A percentile compares a stretch with the other conserved stretches of the same genome.
Conservation (phyloP, 2,329 filamentous ascomycete genomes). For the Apiospora kogelbergensis region DNA sequence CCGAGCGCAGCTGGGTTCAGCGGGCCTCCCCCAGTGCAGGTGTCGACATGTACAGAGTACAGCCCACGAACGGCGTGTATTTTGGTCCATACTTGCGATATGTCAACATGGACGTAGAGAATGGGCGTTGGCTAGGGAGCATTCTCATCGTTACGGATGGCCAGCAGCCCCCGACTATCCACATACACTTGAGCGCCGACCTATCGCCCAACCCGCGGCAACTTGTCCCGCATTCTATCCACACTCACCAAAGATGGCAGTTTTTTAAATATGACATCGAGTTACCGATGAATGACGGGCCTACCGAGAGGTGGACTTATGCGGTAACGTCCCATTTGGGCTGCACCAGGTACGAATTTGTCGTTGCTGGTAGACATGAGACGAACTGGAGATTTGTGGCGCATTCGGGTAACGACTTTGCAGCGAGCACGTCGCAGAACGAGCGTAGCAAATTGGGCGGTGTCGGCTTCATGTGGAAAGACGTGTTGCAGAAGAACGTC, state of each 20-base stretch:
- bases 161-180: constrained; percentile 90
- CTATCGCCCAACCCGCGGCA: constrained; percentile 91
- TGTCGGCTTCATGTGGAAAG: constrained; percentile 97
- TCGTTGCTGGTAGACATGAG: constrained; percentile 87
- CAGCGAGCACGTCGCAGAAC: constrained; percentile 79
- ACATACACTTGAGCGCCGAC: constrained; percentile 87
- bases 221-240: constrained; percentile 77
- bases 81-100: constrained; percentile 96
- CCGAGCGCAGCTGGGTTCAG: constrained; percentile 81
- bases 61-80: constrained; percentile 94
- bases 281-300: constrained; percentile 81
- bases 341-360: constrained; percentile 97
- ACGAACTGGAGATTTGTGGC: constrained; percentile 94
- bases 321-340: constrained; percentile 95
- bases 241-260: constrained; percentile 87
- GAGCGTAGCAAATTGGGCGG: constrained; percentile 86
- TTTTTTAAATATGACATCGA: constrained; percentile 96
- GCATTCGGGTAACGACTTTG: constrained; percentile 95
- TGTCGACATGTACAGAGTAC: constrained; percentile 90
- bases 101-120: constrained; percentile 94
- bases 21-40: constrained; percentile 87
- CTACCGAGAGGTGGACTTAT: constrained; percentile 90
- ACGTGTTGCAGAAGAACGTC: constrained; percentile 94
- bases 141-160: constrained; percentile 91
- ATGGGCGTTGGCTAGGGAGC: constrained; percentile 87